Evolutionary conservation across 1,284 basidiomycete genomes (phyloP).

Genomic region (Ceratobasidium sp.): DNA sequence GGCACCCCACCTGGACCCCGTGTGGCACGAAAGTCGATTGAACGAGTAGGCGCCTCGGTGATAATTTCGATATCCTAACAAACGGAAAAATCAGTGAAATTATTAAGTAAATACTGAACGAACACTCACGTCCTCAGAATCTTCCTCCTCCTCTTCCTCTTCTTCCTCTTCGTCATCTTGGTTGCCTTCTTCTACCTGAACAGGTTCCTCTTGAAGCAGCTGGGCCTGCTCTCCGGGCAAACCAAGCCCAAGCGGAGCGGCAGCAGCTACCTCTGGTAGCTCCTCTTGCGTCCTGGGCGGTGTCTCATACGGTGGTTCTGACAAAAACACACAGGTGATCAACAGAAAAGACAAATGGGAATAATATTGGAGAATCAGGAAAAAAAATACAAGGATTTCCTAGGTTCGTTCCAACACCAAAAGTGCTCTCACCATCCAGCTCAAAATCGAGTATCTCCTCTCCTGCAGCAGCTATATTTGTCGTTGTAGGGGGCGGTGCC

Average conservation of each 20-base stretch:
- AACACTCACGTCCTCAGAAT: conserved; percentile 48
- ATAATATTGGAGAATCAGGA: conserved; percentile 44
- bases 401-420: conserved; percentile 32
- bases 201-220: conserved; percentile 1
- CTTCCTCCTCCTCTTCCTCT: too few species aligned
- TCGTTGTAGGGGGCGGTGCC: neutral
- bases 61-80: conserved; percentile 79
- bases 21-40: conserved; percentile 77
- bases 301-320: conserved; percentile 41
- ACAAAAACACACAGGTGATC: conserved; percentile 38
- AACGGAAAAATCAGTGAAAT: conserved; percentile 2
- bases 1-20: conserved; percentile 25
- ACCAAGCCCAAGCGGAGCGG: conserved; percentile 31
- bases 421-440: conserved; percentile 45
- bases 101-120: neutral
- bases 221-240: conserved; percentile 24
- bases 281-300: conserved; percentile 39
- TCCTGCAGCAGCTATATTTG: conserved; percentile 5
- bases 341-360: conserved; percentile 31
- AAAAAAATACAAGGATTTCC: conserved; percentile 38
- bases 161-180: too few species aligned
- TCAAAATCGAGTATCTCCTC: conserved; percentile 42
- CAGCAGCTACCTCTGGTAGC: neutral
- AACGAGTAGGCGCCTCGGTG: conserved; percentile 76
- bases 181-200: conserved; percentile 39